phyloP scores from a whole-genome alignment of 139 green algal genomes.

The Microglena sp. region DNA sequence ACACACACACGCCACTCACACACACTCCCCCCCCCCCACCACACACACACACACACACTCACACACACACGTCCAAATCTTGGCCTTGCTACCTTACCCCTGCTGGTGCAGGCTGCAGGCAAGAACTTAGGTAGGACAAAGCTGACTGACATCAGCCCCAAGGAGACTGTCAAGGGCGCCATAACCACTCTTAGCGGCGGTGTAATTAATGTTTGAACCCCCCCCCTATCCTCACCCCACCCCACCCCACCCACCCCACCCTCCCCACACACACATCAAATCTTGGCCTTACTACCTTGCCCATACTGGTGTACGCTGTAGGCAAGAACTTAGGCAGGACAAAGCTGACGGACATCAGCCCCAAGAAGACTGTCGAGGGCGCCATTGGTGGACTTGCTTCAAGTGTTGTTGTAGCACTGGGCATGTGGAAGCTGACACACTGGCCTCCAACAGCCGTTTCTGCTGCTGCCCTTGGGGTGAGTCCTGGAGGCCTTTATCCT shows the following conservation, averaged over 20 bases:
- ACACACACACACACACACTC: conserved; percentile 12
- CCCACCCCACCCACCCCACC: too few species aligned
- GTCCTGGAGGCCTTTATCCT: not conserved
- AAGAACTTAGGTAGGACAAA: conserved; percentile 12
- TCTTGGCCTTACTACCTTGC: too few species aligned
- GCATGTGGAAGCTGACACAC: too few species aligned
- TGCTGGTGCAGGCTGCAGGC: too few species aligned
- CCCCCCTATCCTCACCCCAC: too few species aligned
- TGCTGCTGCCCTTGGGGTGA: conserved; percentile 30
- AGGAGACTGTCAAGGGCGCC: conserved; percentile 91
- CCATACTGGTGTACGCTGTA: too few species aligned
- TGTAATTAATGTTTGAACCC: too few species aligned
- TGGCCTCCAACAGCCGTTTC: conserved; percentile 32
- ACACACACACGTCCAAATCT: not conserved
- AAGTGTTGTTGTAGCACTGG: conserved; percentile 35
- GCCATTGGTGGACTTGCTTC: conserved; percentile 62
- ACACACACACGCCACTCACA: conserved; percentile 7
- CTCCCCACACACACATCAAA: too few species aligned
- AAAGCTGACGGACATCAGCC: conserved; percentile 71
- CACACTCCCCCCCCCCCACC: not conserved
- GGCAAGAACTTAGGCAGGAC: conserved; percentile 69
- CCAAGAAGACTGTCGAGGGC: conserved; percentile 93
- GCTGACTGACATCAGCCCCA: conserved; percentile 59
- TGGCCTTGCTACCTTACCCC: not conserved
- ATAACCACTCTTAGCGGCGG: too few species aligned